phyloP scores from a whole-genome alignment of 495 filamentous ascomycete species.

The Penicillium waksmanii region DNA sequence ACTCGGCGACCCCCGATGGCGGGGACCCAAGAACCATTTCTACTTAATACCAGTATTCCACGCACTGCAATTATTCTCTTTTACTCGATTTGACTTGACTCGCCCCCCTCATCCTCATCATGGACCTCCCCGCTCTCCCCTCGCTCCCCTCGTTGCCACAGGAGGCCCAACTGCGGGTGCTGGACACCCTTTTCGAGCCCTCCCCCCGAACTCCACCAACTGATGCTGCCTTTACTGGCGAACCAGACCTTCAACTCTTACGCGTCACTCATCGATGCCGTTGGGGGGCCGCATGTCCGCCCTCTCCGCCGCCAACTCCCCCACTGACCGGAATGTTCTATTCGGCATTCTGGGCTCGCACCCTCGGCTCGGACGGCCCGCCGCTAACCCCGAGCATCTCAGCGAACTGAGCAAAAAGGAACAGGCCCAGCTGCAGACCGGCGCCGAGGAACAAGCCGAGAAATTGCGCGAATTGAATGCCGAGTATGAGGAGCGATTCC shows the following conservation, averaged over 20 bases:
- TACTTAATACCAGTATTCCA: neutral
- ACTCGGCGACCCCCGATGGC: slow-evolving; percentile 41
- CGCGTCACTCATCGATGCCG: slow-evolving; percentile 58
- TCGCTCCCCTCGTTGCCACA: slow-evolving; percentile 58
- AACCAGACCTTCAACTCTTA: slow-evolving; percentile 66
- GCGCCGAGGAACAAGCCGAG: slow-evolving; percentile 56
- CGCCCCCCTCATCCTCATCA: slow-evolving; percentile 6
- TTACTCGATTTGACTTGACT: neutral
- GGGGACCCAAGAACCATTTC: slow-evolving; percentile 16
- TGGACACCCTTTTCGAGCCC: slow-evolving; percentile 89
- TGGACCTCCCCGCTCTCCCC: slow-evolving; percentile 55
- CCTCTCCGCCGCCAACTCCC: slow-evolving; percentile 53
- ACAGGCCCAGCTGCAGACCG: slow-evolving; percentile 71
- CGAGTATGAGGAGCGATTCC: slow-evolving; percentile 82
- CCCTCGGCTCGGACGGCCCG: slow-evolving; percentile 76
- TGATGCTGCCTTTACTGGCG: slow-evolving; percentile 68
- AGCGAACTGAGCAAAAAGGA: slow-evolving; percentile 77
- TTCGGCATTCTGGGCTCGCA: slow-evolving; percentile 82
- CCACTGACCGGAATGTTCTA: slow-evolving; percentile 57
- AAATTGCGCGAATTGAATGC: slow-evolving; percentile 61
- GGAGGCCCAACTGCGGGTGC: slow-evolving; percentile 59
- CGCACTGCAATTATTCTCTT: neutral
- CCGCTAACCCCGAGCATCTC: slow-evolving; percentile 60
- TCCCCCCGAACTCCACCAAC: slow-evolving; percentile 69
- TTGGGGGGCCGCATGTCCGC: slow-evolving; percentile 59